A percentile compares a stretch with the other conserved stretches of the same genome.
These are phyloP conservation scores for Clarkia xantiana DNA, from an alignment of 345 rosid species.

Conservation along the genomic window DNA sequence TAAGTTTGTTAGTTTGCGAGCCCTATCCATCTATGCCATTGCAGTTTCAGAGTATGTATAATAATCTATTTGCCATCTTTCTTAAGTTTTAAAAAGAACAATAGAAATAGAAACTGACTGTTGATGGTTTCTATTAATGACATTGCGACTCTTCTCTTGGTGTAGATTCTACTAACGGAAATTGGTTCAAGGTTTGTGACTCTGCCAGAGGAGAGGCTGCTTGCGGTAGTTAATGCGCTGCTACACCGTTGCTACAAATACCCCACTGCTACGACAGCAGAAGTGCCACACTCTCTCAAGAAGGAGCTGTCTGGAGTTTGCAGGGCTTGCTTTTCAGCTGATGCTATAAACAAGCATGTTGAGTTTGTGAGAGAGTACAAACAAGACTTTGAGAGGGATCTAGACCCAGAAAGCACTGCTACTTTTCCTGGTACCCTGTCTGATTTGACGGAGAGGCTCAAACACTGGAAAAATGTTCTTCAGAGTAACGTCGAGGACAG, in stretches of 20 bases:
- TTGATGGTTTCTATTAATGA: constrained; percentile 2
- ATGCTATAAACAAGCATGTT: constrained; percentile 92
- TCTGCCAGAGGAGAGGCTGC: constrained; percentile 92
- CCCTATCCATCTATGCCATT: no score
- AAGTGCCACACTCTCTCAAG: constrained; percentile 96
- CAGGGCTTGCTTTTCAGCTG: constrained; percentile 96
- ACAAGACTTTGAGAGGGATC: constrained; percentile 94
- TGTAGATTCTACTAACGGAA: constrained; percentile 82
- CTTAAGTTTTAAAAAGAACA: no score
- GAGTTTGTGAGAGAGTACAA: constrained; percentile 97
- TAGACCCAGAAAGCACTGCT: constrained; percentile 84
- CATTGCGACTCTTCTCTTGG: constrained; percentile 10
- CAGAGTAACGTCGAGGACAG: constrained; percentile 98
- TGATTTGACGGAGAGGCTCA: constrained; percentile 74
- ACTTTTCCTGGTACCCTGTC: constrained; percentile 92
- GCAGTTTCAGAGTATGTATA: no score
- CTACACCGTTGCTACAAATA: constrained; percentile 98
- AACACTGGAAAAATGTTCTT: constrained; percentile 94
- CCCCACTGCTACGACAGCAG: constrained; percentile 93
- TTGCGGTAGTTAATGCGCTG: constrained; percentile 92
- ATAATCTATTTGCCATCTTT: no score
- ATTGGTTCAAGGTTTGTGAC: constrained; percentile 96
- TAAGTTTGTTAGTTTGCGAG: no score
- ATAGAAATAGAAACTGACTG: no score
- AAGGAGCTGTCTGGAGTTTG: constrained; percentile 99